Conservation (phyloP, 2,329 filamentous ascomycete genomes). For the Botryotinia convoluta region DNA sequence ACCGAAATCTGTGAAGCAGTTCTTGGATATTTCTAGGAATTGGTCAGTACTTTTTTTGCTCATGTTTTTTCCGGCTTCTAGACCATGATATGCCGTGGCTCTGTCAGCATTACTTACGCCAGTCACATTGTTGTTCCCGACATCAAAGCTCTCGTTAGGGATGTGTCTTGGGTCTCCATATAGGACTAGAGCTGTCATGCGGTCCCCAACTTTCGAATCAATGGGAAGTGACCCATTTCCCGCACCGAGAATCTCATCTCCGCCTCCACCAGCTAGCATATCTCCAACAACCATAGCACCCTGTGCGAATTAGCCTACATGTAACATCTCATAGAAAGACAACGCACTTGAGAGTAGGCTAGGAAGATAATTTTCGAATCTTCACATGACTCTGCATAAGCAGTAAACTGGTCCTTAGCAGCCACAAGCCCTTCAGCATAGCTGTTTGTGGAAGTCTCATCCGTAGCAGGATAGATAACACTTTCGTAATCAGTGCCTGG, state of each 20-base stretch:
- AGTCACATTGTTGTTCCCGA: not conserved
- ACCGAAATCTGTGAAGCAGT: not conserved
- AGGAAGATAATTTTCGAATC: not conserved
- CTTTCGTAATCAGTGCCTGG: not conserved
- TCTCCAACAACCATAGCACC: not conserved
- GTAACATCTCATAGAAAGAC: not conserved
- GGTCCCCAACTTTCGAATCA: not conserved
- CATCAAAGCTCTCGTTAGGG: not conserved
- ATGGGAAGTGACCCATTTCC: not conserved
- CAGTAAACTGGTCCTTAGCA: not conserved
- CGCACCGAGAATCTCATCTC: not conserved
- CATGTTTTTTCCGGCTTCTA: not conserved
- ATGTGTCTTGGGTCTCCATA: constrained; percentile 2
- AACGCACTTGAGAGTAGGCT: not conserved
- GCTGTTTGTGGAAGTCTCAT: not conserved
- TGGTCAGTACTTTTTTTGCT: not conserved
- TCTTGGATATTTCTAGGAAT: not conserved
- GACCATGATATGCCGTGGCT: not conserved
- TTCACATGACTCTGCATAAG: not conserved
- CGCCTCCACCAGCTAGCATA: not conserved
- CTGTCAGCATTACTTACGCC: not conserved
- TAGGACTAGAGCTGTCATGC: not conserved
- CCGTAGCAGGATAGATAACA: not conserved
- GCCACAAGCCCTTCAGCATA: not conserved
- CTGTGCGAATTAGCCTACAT: not conserved